Percentiles rank a stretch among this genome's conserved stretches.
Conservation (phyloP, 2,329 filamentous ascomycete species). For the Beauveria varroae region DNA sequence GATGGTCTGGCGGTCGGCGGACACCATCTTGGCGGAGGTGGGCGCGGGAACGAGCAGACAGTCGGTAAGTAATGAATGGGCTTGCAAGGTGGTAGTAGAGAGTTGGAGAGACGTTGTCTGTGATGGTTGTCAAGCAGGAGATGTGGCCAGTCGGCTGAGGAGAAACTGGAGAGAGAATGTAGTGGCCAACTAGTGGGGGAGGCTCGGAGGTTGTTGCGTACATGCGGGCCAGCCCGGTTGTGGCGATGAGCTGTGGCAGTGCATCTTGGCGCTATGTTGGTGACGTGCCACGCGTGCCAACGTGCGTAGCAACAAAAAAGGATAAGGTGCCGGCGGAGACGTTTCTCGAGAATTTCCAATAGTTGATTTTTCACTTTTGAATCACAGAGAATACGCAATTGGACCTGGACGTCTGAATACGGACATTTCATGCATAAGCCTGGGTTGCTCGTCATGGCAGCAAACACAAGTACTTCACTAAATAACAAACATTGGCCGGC, state of each 20-base stretch:
- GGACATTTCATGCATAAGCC: no score
- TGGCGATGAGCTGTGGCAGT: not conserved
- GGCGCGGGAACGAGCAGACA: not conserved
- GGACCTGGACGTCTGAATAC: no score
- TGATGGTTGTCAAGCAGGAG: not conserved
- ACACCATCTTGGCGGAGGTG: slow-evolving; percentile 29
- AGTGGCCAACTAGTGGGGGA: not conserved
- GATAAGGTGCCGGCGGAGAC: no score
- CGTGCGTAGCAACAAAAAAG: no score
- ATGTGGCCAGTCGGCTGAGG: not conserved
- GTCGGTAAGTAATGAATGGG: not conserved
- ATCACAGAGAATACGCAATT: no score
- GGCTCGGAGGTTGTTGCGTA: not conserved
- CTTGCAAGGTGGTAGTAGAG: no score
- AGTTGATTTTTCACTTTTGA: no score
- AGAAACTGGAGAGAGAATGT: not conserved
- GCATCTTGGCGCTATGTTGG: not conserved
- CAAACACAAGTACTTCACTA: no score
- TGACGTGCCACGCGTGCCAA: no score
- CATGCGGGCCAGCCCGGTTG: not conserved
- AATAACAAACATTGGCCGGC: no score
- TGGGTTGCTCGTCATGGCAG: no score
- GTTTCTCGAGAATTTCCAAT: no score
- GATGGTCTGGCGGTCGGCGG: slow-evolving; percentile 48
- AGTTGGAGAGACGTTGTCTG: not conserved